phyloP scores from a whole-genome alignment of 2,329 filamentous ascomycete genomes.

The Elsinoe ampelina region DNA sequence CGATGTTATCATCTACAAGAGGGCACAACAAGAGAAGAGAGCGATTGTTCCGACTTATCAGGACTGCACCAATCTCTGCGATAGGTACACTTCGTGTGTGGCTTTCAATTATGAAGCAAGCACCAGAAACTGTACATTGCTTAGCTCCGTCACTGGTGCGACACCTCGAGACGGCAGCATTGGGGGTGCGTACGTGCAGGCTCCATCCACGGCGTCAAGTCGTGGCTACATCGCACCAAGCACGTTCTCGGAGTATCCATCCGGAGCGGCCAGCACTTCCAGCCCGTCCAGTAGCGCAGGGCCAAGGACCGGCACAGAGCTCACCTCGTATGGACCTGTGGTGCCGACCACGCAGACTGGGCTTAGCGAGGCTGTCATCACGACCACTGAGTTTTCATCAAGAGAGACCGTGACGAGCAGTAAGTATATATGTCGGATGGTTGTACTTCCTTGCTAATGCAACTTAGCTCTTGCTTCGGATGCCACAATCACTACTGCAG shows the following conservation, averaged over 20 bases:
- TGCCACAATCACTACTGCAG: conserved; percentile 12
- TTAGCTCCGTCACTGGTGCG: conserved; percentile 23
- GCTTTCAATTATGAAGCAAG: conserved; percentile 23
- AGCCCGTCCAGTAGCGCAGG: background rate
- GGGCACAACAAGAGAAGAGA: conserved; percentile 14
- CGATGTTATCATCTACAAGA: conserved; percentile 1
- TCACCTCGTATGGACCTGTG: conserved; percentile 1
- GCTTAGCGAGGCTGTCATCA: conserved; percentile 5
- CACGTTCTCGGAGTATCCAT: background rate
- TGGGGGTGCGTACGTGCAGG: conserved; percentile 8
- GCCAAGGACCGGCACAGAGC: background rate
- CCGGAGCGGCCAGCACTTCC: background rate
- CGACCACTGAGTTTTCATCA: background rate
- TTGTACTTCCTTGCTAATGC: background rate
- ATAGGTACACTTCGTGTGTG: conserved; percentile 21
- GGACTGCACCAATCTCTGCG: conserved; percentile 22
- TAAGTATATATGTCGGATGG: background rate
- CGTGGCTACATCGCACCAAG: conserved; percentile 1
- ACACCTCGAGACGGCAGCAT: conserved; percentile 20
- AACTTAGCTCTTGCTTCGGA: conserved; percentile 8
- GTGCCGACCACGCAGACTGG: conserved; percentile 18
- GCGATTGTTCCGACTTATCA: conserved; percentile 17
- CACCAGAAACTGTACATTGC: conserved; percentile 22
- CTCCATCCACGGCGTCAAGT: conserved; percentile 10
- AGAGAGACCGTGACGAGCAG: background rate